Base-by-base conservation (phyloP, 2,329 filamentous ascomycete species). In the Zopfia rhizophila region DNA sequence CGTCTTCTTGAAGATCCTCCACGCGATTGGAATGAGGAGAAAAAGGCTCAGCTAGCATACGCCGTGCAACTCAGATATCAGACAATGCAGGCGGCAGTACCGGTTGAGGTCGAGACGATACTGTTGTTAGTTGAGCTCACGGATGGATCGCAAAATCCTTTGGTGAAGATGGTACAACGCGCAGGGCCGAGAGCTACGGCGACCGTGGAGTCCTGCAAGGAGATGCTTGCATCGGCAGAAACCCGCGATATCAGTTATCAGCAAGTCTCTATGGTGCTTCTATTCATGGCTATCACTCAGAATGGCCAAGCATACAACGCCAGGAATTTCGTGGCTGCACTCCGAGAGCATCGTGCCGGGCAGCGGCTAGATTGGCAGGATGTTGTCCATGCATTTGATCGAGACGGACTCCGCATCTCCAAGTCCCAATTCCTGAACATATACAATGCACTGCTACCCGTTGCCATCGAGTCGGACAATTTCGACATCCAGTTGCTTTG, bases 401-500 rank as follows among this genome's bases (percentile, higher is more conserved):
- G 91, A 51, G 85, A 87, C 28, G 83, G 86, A 16, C 77, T 96
- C 7, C 82, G 88, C 38, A 82, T 97, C 42, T 87, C 91, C 2
- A 85, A 89, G 16, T 75, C 82, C 29, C 92, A 97, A 56, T 96
- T 99, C 56, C 74, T 94, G 28, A 82, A 82, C 10, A 77, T 99
- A 3, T 96, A 94, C 74, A 83, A 88, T 43, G 88, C 90, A 4
- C 76, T 99, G 19, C 75, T 91, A 12, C 86, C 87, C 1, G 78
- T 94, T 42, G 89, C 91, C 2, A 71, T 75, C 22, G 80, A 82
- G 7, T 77, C 83, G 35, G 75, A 81, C 12, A 77, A 77, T 18
- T 85, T 97, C 59, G 90, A 97, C 66, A 88, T 99, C 31, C 91
- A 97, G 68, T 82, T 81, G 27, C 78, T 99, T 16, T 97, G 94